Base-by-base conservation (phyloP, 176 grass and related monocot genomes). In the Echinochloa phyllopogon region DNA sequence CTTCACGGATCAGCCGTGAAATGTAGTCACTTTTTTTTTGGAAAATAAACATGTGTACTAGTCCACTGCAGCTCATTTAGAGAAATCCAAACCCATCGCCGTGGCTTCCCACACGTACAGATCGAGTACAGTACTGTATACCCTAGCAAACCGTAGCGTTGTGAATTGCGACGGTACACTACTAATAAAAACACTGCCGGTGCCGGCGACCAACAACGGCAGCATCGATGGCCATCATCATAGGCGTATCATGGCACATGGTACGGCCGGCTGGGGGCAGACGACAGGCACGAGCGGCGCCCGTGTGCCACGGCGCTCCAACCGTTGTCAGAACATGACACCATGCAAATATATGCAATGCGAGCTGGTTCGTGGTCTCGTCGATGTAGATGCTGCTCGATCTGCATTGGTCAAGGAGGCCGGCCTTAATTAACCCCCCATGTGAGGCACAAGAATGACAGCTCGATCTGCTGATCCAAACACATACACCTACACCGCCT, bases 351-450 rank as follows among this genome's bases (percentile, higher is more conserved):
- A 33, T 33, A 33, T 33, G 29, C 29, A 33, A 33, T 33, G 29
- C 2, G 29, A 33, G 29, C 29, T n/a, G n/a, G n/a, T n/a, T n/a
- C 29, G 2, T 33, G 29, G 29, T 33, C 29, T 33, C 29, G 29
- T 33, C 1, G 29, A 23, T 29, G 6, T 41, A 56, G 56, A 8
- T 56, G 66, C 4, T n/a, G 18, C 20, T 2, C n/a, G n/a, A n/a
- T n/a, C 6, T 42, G 20, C 47, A 74, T 75, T 61, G 21, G 60
- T 69, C 87, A 81, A 69, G 29, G 17, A 56, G 33, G n/a, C n/a
- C n/a, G 69, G 16, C 70, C 43, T 59, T 85, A 61, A 76, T 75
- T 74, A 76, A 83, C 12, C 68, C 40, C 58, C 77, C 77, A 82
- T 82, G 83, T 82, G 76, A 42, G 1, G 20, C 6, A 6, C 25